Evolutionary conservation across 805 yeast genomes (phyloP), one percentile per base, ranked within the genome.

Genomic region (Suhomyces xylopsoci): DNA sequence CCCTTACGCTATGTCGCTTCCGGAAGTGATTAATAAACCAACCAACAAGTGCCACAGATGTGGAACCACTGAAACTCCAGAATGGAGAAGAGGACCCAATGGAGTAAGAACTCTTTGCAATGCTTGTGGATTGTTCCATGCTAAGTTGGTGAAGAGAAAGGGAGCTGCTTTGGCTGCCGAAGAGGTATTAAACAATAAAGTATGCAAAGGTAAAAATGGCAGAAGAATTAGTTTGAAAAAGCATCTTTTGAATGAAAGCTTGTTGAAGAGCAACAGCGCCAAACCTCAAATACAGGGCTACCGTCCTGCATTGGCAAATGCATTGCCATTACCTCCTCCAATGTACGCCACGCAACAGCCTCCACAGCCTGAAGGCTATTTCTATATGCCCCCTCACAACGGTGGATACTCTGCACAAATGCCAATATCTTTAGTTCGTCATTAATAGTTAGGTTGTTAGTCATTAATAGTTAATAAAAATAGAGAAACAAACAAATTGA

Each of bases 51-150:
- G 79, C 51, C 79, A 75, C 51, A 59, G 79, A 30, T 75, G 79
- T 54, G 79, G 78, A 14, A 74, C 78, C 34, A 74, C 78, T 1
- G 79, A 75, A 52, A 73, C 78, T 1, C 78, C 77, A 6, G 78
- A 73, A 58, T 73, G 78, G 78, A 61, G 78, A 50, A 61, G 77
- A 45, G 78, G 78, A 3, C 78, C 78, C 9, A 71, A 72, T 45
- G 78, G 78, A 1, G 75, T 71, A n/a, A 60, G 77, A n/a, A 73
- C 78, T 0, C 62, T 73, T 43, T 73, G 78, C 54, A 73, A 73
- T 54, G 78, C 78, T 0, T 73, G 78, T 58, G 78, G 78, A 0
- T 67, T 73, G 46, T 73, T 68, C 56, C 78, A 73, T 54, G 77
- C 78, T 36, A 73, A 73, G 51, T 62, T 73, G 51, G 69, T 66